Evolutionary conservation across 768 basidiomycete species (phyloP).

Genomic region (Rhodotorula taiwanensis): DNA sequence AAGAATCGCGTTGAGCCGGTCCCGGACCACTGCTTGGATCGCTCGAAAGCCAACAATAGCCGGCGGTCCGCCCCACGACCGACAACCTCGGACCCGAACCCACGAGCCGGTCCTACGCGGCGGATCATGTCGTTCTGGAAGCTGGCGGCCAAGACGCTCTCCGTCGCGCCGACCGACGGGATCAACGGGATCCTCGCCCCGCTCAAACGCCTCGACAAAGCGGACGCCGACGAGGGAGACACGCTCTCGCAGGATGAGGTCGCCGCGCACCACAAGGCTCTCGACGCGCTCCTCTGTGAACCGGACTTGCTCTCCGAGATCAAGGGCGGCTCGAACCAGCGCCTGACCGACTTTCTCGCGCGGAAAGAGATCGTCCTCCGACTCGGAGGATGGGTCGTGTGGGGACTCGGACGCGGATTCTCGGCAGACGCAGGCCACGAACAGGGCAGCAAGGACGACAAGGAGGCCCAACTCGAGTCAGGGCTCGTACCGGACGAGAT

Average conservation of each 20-base stretch:
- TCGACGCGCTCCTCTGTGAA: conserved; percentile 88
- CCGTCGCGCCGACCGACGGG: conserved; percentile 15
- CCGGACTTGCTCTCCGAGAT: conserved; percentile 90
- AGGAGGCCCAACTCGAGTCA: conserved; percentile 8
- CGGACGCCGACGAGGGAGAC: not conserved
- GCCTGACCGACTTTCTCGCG: conserved; percentile 80
- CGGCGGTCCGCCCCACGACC: no score
- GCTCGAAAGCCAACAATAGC: no score
- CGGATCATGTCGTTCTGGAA: conserved; percentile 30
- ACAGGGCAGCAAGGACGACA: not conserved
- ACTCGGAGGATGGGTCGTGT: conserved; percentile 75
- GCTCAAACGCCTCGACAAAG: conserved; percentile 6
- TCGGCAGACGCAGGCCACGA: conserved; percentile 30
- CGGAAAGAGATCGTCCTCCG: conserved; percentile 71
- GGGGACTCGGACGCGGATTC: conserved; percentile 74
- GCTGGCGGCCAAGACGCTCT: conserved; percentile 18
- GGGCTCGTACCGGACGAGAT: conserved; percentile 31
- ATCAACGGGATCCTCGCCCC: conserved; percentile 25
- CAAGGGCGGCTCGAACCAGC: conserved; percentile 77
- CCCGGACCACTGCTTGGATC: no score
- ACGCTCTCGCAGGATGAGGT: not conserved
- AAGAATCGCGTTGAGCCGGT: no score
- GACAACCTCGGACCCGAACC: not conserved
- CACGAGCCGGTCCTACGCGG: no score
- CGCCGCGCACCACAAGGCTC: conserved; percentile 36